Base-by-base conservation (phyloP, 169 alveolate species). In the Cytauxzoon felis region DNA sequence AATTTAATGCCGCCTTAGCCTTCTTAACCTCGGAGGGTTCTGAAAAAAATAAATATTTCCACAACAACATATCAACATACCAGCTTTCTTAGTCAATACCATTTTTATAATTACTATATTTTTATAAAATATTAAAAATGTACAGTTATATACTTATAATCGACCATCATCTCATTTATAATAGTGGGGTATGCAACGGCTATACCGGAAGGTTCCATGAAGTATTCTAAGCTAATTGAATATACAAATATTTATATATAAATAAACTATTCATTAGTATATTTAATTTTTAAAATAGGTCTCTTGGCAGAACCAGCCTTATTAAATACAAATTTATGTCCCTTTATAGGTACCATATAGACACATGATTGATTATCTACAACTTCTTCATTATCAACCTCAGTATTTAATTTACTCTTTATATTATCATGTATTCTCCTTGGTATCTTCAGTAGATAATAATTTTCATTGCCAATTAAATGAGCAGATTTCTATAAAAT, bases 1-100 rank as follows among this genome's bases (percentile, higher is more conserved):
- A 43, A 40, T 57, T 66, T 54, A 81, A 67, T 42, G 86, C 86
- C 53, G 53, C 49, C 60, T 52, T 65, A 49, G 86, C 86, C 76
- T 76, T 62, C 67, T 65, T 76, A 40, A 67, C 68, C 75, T 64
- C 54, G 19, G 50, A 80, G 38, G 67, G 62, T 62, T 54, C 43
- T 47, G 81, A 16, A 9, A 24, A 80, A 60, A 65, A 11, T 38
- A 21, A 19, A 19, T n/a, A n/a, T n/a, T n/a, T n/a, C n/a, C n/a
- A 48, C 62, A 3, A 27, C 2, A 6, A 38, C 49, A 3, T 26
- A 23, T 36, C 41, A n/a, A 53, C 60, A 8, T n/a, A n/a, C 63
- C 63, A 9, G 13, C 63, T 13, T 18, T 9, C 47, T 11, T 9
- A 11, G 11, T 40, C 9, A 9, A 9, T 8, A n/a, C 41, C 63